phyloP scores from a whole-genome alignment of 805 yeast genomes.

The Candida verbasci region DNA sequence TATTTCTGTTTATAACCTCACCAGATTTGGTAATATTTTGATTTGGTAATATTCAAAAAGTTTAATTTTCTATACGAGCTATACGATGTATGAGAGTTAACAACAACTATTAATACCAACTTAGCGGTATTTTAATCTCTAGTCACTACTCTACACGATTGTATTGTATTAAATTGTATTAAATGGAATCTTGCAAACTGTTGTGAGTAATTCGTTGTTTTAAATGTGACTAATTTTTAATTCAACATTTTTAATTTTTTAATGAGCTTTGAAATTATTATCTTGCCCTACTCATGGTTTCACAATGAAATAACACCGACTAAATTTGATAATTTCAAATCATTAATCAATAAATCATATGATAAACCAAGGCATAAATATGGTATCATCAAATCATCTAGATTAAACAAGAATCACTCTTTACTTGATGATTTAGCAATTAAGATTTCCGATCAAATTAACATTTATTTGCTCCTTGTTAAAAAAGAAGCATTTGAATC shows the following conservation, averaged over 20 bases:
- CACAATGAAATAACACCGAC: not conserved
- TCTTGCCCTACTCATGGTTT: constrained; percentile 7
- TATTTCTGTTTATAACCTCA: not conserved
- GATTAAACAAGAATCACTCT: constrained; percentile 29
- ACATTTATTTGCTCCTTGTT: constrained; percentile 24
- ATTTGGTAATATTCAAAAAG: too few relatives aligned
- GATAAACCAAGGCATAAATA: constrained; percentile 43
- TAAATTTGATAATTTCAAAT: constrained; percentile 13
- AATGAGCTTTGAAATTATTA: constrained; percentile 20
- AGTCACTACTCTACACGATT: too few relatives aligned
- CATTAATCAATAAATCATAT: constrained; percentile 48
- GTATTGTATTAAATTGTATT: too few relatives aligned
- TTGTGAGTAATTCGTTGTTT: too few relatives aligned
- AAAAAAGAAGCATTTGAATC: constrained; percentile 16
- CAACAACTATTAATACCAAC: too few relatives aligned
- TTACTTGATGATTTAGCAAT: constrained; percentile 25
- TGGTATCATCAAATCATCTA: constrained; percentile 34
- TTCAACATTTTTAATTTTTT: too few relatives aligned
- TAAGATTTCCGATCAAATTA: constrained; percentile 11
- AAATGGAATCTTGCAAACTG: too few relatives aligned
- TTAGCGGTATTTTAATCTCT: too few relatives aligned
- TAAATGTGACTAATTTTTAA: too few relatives aligned
- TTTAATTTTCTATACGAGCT: too few relatives aligned
- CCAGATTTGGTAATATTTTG: too few relatives aligned
- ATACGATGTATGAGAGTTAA: too few relatives aligned